Evolutionary conservation across 1,284 basidiomycete species (phyloP), one percentile per base, ranked within the genome.

Genomic region (Boletus sp.): DNA sequence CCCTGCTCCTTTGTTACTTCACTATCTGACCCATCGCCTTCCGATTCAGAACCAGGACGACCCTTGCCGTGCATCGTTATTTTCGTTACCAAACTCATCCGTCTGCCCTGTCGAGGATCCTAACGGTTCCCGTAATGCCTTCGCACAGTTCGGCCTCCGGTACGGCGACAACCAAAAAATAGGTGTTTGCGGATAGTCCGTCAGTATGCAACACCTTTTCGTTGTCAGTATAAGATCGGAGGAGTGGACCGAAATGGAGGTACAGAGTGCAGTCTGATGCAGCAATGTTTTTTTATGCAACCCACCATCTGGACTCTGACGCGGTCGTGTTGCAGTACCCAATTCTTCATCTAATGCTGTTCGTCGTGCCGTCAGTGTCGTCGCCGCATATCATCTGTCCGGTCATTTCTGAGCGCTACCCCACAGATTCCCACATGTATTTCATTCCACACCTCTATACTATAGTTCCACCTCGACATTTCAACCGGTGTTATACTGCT

Each of bases 201-300:
- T 94, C 93, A 37, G 93, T 98, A 55, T 98, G 98, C 73, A 93
- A 95, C 75, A 99, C 97, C 9, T 98, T 98, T 83, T 89, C 95
- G 47, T 79, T 93, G 14, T 83, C 84, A 46, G 90, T 97, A 92
- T 80, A 97, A 97, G 83, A 94, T 97, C n/a, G 91, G 95, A 97
- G 78, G 93, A 96, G 80, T n/a, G n/a, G n/a, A n/a, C n/a, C n/a
- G n/a, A n/a, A n/a, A 97, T 98, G 95, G 93, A 95, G 72, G 94
- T 98, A 63, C 95, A 97, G 89, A 91, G 65, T 80, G 89, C 52
- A 94, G 92, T 77, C 87, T 92, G 75, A 86, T 91, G 71, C 89
- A 96, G 91, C 93, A n/a, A 74, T 68, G 90, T 79, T 28, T 28
- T 17, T 48, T 27, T 25, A 27, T 43, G 1, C 2, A 16, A 14